Evolutionary conservation across 257 asterid species (phyloP).

Genomic region (Rubia yunnanensis): DNA sequence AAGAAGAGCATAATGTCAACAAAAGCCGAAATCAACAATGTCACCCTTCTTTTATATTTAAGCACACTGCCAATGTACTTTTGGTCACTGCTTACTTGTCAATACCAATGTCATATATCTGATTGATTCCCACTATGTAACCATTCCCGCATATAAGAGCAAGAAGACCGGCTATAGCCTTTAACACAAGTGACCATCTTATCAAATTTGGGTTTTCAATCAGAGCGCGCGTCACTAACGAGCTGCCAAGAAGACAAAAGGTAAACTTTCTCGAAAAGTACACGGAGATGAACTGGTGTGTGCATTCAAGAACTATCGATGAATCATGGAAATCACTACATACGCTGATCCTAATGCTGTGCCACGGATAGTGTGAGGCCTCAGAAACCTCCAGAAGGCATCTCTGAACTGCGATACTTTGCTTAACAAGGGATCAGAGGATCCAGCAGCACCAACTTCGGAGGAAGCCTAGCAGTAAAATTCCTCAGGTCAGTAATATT

Average conservation of each 20-base stretch:
- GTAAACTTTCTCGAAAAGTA: slow-evolving; percentile 7
- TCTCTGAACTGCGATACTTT: slow-evolving; percentile 59
- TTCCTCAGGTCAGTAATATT: slow-evolving; percentile 29
- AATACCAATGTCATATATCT: slow-evolving; percentile 92
- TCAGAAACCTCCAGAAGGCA: slow-evolving; percentile 94
- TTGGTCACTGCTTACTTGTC: slow-evolving; percentile 69
- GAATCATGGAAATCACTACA: slow-evolving; percentile 21
- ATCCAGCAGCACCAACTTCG: slow-evolving; percentile 72
- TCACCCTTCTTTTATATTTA: background rate
- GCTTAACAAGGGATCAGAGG: slow-evolving; percentile 41
- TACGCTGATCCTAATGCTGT: slow-evolving; percentile 88
- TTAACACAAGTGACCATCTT: slow-evolving; percentile 76
- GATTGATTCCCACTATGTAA: slow-evolving; percentile 92
- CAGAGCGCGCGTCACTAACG: slow-evolving; percentile 79
- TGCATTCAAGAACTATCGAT: slow-evolving; percentile 3
- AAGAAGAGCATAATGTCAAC: slow-evolving; percentile 8
- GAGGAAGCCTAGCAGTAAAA: slow-evolving; percentile 66
- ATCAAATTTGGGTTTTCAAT: slow-evolving; percentile 88
- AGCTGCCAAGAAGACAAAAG: slow-evolving; percentile 38
- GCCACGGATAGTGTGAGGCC: slow-evolving; percentile 99
- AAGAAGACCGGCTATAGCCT: slow-evolving; percentile 77
- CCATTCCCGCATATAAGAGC: slow-evolving; percentile 98
- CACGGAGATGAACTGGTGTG: too few species aligned
- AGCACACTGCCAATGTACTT: background rate
- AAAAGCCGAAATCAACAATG: slow-evolving; percentile 7